These are phyloP conservation scores for Mytilinidion resinicola DNA, from an alignment of 495 filamentous ascomycete species.

Conservation along the genomic window DNA sequence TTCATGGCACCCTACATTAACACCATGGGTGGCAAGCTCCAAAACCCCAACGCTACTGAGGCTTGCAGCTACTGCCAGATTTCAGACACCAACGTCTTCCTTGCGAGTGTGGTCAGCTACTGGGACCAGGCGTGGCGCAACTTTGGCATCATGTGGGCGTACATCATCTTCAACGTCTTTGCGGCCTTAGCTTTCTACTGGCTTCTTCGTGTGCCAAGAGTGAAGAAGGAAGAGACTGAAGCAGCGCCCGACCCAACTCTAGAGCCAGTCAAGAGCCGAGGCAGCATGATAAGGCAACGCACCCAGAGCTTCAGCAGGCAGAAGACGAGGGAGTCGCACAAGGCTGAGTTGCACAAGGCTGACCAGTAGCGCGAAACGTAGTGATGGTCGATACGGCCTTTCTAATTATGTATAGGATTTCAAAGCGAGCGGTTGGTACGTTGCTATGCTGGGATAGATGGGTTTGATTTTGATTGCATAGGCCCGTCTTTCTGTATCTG, in stretches of 20 bases:
- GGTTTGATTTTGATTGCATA: too few relatives aligned
- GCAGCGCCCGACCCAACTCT: background rate
- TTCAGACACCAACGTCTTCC: slow-evolving; percentile 35
- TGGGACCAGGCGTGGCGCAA: slow-evolving; percentile 38
- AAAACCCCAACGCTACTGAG: slow-evolving; percentile 25
- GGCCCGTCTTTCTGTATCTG: too few relatives aligned
- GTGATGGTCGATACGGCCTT: too few relatives aligned
- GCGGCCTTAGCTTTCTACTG: slow-evolving; percentile 37
- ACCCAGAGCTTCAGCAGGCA: too few relatives aligned
- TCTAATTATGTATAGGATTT: too few relatives aligned
- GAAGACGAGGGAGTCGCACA: too few relatives aligned
- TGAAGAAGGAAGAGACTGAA: slow-evolving; percentile 25
- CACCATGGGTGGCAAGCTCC: slow-evolving; percentile 28
- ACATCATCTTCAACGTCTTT: slow-evolving; percentile 37
- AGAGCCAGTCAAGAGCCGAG: too few relatives aligned
- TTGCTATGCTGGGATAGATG: too few relatives aligned
- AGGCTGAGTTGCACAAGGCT: too few relatives aligned
- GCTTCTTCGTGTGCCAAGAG: slow-evolving; percentile 37
- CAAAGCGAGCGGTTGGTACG: too few relatives aligned
- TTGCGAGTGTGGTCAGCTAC: slow-evolving; percentile 24
- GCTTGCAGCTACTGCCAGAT: slow-evolving; percentile 35
- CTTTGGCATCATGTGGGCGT: slow-evolving; percentile 47
- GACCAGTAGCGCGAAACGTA: too few relatives aligned
- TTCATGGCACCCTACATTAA: slow-evolving; percentile 32
- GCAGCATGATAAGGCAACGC: too few relatives aligned